Evolutionary conservation across 768 basidiomycete genomes (phyloP).

Genomic region (Termitomyces sp.): DNA sequence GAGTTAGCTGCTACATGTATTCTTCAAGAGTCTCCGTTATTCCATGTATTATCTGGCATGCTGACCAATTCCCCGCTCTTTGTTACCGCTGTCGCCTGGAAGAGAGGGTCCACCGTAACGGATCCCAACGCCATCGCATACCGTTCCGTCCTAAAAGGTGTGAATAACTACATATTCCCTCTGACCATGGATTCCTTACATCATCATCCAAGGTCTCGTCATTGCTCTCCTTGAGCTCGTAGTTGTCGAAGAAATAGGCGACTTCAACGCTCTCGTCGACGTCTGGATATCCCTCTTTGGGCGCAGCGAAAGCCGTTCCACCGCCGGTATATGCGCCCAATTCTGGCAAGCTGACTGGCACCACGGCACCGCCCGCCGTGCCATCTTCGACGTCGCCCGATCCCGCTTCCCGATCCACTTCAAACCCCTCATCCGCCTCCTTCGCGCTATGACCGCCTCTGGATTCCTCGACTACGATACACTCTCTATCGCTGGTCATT

Average conservation of each 20-base stretch:
- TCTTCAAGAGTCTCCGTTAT: slow-evolving; percentile 53
- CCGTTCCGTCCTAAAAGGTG: slow-evolving; percentile 83
- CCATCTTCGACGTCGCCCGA: slow-evolving; percentile 77
- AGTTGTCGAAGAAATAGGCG: slow-evolving; percentile 70
- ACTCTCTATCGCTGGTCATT: slow-evolving; percentile 46
- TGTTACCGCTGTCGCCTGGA: slow-evolving; percentile 68
- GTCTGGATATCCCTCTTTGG: slow-evolving; percentile 81
- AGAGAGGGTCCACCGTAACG: slow-evolving; percentile 57
- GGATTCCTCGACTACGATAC: slow-evolving; percentile 76
- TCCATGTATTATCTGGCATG: slow-evolving; percentile 48
- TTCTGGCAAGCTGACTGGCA: slow-evolving; percentile 82
- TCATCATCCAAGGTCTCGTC: slow-evolving; percentile 55
- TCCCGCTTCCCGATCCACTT: slow-evolving; percentile 81
- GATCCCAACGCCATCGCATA: slow-evolving; percentile 77
- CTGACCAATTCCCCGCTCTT: slow-evolving; percentile 71
- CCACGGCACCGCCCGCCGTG: slow-evolving; percentile 59
- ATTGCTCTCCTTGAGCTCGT: slow-evolving; percentile 70
- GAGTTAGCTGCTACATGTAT: slow-evolving; percentile 57
- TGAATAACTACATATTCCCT: slow-evolving; percentile 7
- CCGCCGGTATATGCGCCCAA: slow-evolving; percentile 67
- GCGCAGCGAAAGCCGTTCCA: slow-evolving; percentile 59
- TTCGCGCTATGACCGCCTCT: slow-evolving; percentile 70
- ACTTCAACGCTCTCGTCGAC: slow-evolving; percentile 65
- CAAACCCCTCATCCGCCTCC: slow-evolving; percentile 59
- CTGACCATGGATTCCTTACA: neutral